These are phyloP conservation scores for Aureobasidium sp. DNA, from an alignment of 2,329 filamentous ascomycete species.

Conservation along the genomic window DNA sequence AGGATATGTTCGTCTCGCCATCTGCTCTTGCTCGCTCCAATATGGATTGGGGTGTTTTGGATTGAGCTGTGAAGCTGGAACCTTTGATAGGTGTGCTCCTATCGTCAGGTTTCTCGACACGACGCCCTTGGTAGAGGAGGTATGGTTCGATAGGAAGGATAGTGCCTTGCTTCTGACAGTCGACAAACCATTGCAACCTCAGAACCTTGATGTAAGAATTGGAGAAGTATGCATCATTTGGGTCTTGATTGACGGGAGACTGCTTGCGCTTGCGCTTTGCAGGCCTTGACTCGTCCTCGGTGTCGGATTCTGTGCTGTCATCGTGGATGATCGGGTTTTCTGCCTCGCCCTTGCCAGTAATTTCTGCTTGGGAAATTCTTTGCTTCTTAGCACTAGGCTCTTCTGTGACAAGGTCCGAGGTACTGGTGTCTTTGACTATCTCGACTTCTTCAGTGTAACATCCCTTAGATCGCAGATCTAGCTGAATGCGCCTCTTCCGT, in stretches of 20 bases:
- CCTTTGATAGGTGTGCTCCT: not conserved
- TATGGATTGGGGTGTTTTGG: slow-evolving; percentile 25
- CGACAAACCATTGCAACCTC: slow-evolving; percentile 48
- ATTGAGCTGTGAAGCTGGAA: not conserved
- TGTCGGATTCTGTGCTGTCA: slow-evolving; percentile 33
- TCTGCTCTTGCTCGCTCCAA: slow-evolving; percentile 47
- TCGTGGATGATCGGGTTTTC: slow-evolving; percentile 21
- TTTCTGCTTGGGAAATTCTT: not conserved
- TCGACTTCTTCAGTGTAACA: slow-evolving; percentile 50
- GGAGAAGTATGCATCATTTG: not conserved
- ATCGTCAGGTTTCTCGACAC: slow-evolving; percentile 32
- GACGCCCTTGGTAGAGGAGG: slow-evolving; percentile 45
- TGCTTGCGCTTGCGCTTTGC: not conserved
- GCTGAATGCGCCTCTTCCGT: slow-evolving; percentile 61
- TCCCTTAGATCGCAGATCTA: slow-evolving; percentile 67
- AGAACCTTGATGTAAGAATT: slow-evolving; percentile 42
- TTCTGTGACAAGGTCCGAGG: not conserved
- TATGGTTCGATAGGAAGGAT: slow-evolving; percentile 43
- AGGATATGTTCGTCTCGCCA: slow-evolving; percentile 15
- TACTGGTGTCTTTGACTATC: slow-evolving; percentile 29
- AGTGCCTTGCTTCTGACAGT: slow-evolving; percentile 38
- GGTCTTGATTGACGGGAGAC: not conserved
- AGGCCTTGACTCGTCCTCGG: slow-evolving; percentile 19
- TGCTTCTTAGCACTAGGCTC: not conserved
- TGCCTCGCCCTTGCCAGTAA: slow-evolving; percentile 8